A percentile compares a stretch with the other conserved stretches of the same genome.
Conservation (phyloP, 345 rosid species). For the Leavenworthia alabamica region DNA sequence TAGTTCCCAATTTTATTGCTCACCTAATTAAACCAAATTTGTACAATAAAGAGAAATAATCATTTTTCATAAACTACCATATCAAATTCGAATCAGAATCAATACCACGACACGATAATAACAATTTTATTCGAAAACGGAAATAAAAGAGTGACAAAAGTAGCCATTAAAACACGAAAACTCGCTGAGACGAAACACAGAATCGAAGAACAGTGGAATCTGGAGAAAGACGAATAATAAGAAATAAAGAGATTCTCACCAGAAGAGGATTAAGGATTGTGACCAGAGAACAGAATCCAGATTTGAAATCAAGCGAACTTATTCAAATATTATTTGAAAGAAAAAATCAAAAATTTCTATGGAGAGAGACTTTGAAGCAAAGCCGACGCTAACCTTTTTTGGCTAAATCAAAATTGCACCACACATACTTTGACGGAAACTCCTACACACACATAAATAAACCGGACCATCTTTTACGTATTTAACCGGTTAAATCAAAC, state of each 20-base stretch:
- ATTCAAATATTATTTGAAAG: constrained; percentile 2
- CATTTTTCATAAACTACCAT: background rate
- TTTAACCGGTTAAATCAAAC: background rate
- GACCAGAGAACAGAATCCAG: background rate
- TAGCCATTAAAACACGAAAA: background rate
- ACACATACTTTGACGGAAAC: constrained; percentile 16
- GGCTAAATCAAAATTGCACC: constrained; percentile 22
- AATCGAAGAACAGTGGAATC: constrained; percentile 11
- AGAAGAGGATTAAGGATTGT: background rate
- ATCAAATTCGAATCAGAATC: constrained; percentile 15
- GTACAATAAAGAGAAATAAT: background rate
- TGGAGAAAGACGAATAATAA: background rate
- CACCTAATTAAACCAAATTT: constrained; percentile 14
- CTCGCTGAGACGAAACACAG: background rate
- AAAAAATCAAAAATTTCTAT: background rate
- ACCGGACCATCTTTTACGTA: background rate
- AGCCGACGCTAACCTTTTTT: constrained; percentile 26
- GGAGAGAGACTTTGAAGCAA: constrained; percentile 23
- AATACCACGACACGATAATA: background rate
- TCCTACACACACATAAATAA: background rate
- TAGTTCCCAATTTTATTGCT: background rate
- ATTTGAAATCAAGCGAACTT: background rate
- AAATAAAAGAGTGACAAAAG: background rate
- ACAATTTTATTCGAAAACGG: background rate
- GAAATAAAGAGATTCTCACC: constrained; percentile 18